Conservation (phyloP, 257 asterid genomes). For the Fraxinus americana region DNA sequence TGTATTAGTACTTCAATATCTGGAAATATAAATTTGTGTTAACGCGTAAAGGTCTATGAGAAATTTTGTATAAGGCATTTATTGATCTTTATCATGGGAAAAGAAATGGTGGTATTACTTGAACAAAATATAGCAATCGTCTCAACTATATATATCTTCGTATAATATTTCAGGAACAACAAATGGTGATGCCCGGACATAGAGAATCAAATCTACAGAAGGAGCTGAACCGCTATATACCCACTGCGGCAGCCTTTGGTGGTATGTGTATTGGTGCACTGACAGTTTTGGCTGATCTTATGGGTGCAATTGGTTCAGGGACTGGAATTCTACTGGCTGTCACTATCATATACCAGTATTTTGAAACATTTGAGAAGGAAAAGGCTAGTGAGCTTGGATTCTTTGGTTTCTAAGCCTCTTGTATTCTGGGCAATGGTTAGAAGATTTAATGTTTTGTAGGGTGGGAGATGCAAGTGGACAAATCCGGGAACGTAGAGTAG, state of each 20-base stretch:
- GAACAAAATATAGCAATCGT: neutral
- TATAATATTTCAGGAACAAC: slow-evolving; percentile 67
- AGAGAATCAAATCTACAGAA: slow-evolving; percentile 82
- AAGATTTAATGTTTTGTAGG: slow-evolving; percentile 26
- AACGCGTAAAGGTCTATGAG: neutral
- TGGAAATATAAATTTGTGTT: neutral
- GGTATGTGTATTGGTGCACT: slow-evolving; percentile 91
- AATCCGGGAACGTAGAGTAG: neutral
- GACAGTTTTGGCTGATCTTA: slow-evolving; percentile 85
- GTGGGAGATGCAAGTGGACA: slow-evolving; percentile 31
- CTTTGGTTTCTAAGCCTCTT: slow-evolving; percentile 66
- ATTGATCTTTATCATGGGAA: neutral
- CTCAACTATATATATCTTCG: neutral
- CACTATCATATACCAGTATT: slow-evolving; percentile 85
- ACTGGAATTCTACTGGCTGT: slow-evolving; percentile 87
- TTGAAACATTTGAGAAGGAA: slow-evolving; percentile 92
- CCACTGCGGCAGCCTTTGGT: slow-evolving; percentile 93
- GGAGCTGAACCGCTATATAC: slow-evolving; percentile 89
- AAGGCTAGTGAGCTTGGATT: slow-evolving; percentile 87
- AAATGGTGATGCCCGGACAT: slow-evolving; percentile 98
- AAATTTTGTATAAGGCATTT: too few species aligned
- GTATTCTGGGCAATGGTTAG: slow-evolving; percentile 3
- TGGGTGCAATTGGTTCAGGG: slow-evolving; percentile 96
- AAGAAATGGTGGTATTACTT: neutral
- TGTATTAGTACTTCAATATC: neutral